Conservation (phyloP, 73 alveolate species). For the Tetrahymena thermophila region DNA sequence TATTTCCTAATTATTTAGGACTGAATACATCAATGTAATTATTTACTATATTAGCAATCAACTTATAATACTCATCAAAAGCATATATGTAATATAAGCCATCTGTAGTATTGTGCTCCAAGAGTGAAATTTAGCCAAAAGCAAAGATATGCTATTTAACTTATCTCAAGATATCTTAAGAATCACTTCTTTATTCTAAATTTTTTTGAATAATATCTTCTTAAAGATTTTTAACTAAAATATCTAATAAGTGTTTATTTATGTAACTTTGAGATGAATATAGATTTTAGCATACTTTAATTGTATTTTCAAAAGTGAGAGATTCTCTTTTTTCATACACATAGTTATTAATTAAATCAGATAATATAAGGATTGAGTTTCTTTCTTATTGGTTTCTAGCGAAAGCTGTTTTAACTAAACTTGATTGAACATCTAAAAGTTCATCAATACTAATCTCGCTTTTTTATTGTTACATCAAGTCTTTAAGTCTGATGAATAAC, state of each 20-base stretch:
- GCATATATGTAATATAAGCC: neutral
- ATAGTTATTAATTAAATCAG: neutral
- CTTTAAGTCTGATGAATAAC: neutral
- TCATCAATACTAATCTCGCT: neutral
- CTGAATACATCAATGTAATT: neutral
- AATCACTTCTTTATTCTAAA: neutral
- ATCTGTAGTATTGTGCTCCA: neutral
- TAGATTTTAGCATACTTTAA: neutral
- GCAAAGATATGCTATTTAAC: neutral
- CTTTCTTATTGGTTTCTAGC: neutral
- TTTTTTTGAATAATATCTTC: neutral
- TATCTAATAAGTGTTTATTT: neutral
- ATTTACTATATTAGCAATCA: neutral
- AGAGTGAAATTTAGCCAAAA: neutral
- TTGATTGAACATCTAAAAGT: neutral
- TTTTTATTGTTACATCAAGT: too few species aligned
- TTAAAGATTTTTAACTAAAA: neutral
- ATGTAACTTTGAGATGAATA: neutral
- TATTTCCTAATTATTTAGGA: neutral
- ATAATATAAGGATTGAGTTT: neutral
- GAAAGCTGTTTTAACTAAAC: neutral
- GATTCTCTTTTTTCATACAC: neutral
- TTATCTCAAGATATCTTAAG: neutral
- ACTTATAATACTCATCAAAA: neutral
- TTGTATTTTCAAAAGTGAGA: neutral